Evolutionary conservation across 768 basidiomycete genomes (phyloP).

Genomic region (Pisolithus tinctorius): DNA sequence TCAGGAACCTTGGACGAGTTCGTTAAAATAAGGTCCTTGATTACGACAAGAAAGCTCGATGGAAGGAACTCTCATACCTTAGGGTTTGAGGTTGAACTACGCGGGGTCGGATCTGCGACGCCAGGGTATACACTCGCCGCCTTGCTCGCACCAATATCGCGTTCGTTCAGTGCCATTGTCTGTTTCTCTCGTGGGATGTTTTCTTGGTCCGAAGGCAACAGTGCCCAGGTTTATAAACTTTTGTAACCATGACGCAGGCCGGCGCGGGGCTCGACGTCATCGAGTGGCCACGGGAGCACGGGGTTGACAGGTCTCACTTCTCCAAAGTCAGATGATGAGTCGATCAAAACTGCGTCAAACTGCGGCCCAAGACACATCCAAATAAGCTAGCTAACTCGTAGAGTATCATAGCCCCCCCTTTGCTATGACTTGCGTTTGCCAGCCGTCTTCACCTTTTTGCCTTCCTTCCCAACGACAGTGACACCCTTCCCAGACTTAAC

Average conservation of each 20-base stretch:
- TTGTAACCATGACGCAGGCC: neutral
- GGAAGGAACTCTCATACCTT: no score
- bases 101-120: no score
- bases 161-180: neutral
- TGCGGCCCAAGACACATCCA: neutral
- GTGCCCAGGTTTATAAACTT: neutral
- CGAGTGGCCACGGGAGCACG: neutral
- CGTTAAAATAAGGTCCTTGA: no score
- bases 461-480: slow-evolving; percentile 76
- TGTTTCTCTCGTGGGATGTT: neutral
- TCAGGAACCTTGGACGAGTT: no score
- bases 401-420: no score
- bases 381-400: neutral
- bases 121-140: no score
- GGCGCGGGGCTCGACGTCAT: neutral
- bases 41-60: no score
- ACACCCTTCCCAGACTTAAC: slow-evolving; percentile 83
- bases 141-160: no score
- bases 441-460: slow-evolving; percentile 31
- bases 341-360: neutral
- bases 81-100: no score
- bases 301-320: neutral
- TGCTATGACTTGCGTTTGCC: slow-evolving; percentile 9
- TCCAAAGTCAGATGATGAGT: neutral
- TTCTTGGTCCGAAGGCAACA: neutral